These are phyloP conservation scores for Zygoascus ofunaensis DNA, from an alignment of 805 yeast genomes.

Conservation along the genomic window DNA sequence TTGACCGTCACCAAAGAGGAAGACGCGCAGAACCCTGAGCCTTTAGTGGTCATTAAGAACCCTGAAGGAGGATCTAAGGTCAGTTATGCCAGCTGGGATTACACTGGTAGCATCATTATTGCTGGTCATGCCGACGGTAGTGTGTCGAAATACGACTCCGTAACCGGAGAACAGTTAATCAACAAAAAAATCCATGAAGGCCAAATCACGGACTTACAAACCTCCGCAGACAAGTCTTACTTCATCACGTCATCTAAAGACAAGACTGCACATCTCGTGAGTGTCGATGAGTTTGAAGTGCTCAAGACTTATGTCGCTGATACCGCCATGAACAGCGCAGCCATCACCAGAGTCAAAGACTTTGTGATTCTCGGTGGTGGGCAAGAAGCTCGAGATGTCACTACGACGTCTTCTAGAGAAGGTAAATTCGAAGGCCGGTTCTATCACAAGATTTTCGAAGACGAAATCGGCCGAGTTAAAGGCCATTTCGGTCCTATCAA, in stretches of 20 bases:
- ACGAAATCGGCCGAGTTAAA: slow-evolving; percentile 92
- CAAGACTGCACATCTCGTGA: slow-evolving; percentile 68
- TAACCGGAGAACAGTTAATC: slow-evolving; percentile 59
- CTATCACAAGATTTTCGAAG: slow-evolving; percentile 89
- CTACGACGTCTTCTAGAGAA: slow-evolving; percentile 87
- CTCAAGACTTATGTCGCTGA: slow-evolving; percentile 75
- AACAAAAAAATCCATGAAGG: slow-evolving; percentile 63
- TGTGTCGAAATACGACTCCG: slow-evolving; percentile 69
- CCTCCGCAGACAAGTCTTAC: slow-evolving; percentile 77
- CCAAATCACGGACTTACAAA: slow-evolving; percentile 76
- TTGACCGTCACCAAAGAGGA: slow-evolving; percentile 42
- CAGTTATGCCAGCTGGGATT: slow-evolving; percentile 67
- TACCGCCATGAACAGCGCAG: slow-evolving; percentile 91
- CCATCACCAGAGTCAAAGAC: slow-evolving; percentile 87
- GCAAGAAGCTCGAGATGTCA: slow-evolving; percentile 97
- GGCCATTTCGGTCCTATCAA: slow-evolving; percentile 99
- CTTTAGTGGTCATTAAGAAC: slow-evolving; percentile 52
- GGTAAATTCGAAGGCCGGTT: slow-evolving; percentile 97
- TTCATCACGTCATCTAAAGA: slow-evolving; percentile 91
- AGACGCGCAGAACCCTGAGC: slow-evolving; percentile 41
- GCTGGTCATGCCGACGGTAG: slow-evolving; percentile 86
- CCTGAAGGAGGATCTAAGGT: slow-evolving; percentile 34
- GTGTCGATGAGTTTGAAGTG: slow-evolving; percentile 63
- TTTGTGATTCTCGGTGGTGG: slow-evolving; percentile 96
- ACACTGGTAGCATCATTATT: slow-evolving; percentile 61